phyloP scores from a whole-genome alignment of 2,329 filamentous ascomycete species.

The Hymenotorrendiella dingleyae region DNA sequence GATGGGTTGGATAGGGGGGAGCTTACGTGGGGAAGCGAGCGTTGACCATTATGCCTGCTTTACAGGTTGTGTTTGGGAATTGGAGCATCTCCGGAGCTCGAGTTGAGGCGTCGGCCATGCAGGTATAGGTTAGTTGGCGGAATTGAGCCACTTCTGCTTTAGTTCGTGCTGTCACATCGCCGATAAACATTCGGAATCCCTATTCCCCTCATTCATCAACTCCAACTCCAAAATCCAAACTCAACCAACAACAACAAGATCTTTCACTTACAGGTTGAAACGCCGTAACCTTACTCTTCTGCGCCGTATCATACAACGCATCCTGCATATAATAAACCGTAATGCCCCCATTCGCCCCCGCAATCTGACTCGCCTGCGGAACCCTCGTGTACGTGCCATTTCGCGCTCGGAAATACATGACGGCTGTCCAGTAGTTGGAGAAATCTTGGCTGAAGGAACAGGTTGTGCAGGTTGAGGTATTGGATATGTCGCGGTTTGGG shows the following conservation, averaged over 20 bases:
- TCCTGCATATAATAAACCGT: slow-evolving; percentile 33
- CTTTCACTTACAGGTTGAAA: slow-evolving; percentile 31
- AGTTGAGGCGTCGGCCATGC: slow-evolving; percentile 34
- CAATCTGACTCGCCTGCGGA: slow-evolving; percentile 20
- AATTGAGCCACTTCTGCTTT: slow-evolving; percentile 34
- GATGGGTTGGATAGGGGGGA: no score
- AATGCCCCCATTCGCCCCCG: slow-evolving; percentile 31
- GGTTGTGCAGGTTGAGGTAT: slow-evolving; percentile 29
- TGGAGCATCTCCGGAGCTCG: slow-evolving; percentile 35
- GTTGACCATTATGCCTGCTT: slow-evolving; percentile 30
- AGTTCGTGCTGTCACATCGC: slow-evolving; percentile 33
- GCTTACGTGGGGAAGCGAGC: slow-evolving; percentile 27
- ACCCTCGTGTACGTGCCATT: slow-evolving; percentile 30
- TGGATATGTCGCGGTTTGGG: slow-evolving; percentile 23
- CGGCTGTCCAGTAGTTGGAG: slow-evolving; percentile 31
- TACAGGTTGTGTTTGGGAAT: slow-evolving; percentile 31
- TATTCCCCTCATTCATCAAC: background rate
- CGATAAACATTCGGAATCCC: slow-evolving; percentile 41
- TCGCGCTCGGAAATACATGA: slow-evolving; percentile 26
- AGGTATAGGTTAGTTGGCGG: slow-evolving; percentile 40
- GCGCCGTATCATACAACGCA: slow-evolving; percentile 27
- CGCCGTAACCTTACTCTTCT: slow-evolving; percentile 35
- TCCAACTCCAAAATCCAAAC: background rate
- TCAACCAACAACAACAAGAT: no score
- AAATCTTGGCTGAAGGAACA: slow-evolving; percentile 33